Evolutionary conservation across 345 rosid species (phyloP), one percentile per base, ranked within the genome.

Genomic region (Dimocarpus longan): DNA sequence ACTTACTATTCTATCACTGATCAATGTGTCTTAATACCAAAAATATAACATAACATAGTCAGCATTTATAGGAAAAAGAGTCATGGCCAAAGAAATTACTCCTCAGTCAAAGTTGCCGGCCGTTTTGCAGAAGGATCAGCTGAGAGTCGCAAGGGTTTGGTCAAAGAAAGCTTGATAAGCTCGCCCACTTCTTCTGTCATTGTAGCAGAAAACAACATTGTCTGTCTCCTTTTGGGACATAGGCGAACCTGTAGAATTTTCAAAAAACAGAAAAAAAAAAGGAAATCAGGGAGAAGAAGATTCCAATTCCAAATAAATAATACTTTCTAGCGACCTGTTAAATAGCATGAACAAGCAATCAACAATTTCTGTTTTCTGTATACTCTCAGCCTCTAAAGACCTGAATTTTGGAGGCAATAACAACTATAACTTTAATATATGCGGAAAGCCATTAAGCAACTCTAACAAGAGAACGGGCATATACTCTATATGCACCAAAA

Each of bases 121-220:
- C 99, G 91, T 84, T 90, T 96, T 60, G 99, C 82, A 68, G 97
- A 89, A 63, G 98, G 98, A 75, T 96, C 99, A 78, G 99, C 99
- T 74, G 99, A 90, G 65, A 94, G 94, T 19, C 99, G 97, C 82
- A 96, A n/a, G n/a, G 99, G 99, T 87, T 85, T 94, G 78, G 90
- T 86, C 82, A 93, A 85, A 66, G 99, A 95, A 75, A 95, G 95
- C 86, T 91, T 89, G 79, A 93, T 88, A 80, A 95, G 98, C 75
- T 93, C 95, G 80, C 91, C 88, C 81, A 95, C 95, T 81, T 95
- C 96, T 85, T 93, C 97, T 26, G 97, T 96, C 99, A 94, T 93
- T 59, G 99, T 96, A 78, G 99, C 99, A 48, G 98, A 94, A 86
- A 96, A 96, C 75, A 96, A 86, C 97, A 94, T 85, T 6, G 99